Evolutionary conservation across 192 early-diverging fungal species (phyloP), one percentile per base, ranked within the genome.

Genomic region (Gaertneriomyces semiglobifer): DNA sequence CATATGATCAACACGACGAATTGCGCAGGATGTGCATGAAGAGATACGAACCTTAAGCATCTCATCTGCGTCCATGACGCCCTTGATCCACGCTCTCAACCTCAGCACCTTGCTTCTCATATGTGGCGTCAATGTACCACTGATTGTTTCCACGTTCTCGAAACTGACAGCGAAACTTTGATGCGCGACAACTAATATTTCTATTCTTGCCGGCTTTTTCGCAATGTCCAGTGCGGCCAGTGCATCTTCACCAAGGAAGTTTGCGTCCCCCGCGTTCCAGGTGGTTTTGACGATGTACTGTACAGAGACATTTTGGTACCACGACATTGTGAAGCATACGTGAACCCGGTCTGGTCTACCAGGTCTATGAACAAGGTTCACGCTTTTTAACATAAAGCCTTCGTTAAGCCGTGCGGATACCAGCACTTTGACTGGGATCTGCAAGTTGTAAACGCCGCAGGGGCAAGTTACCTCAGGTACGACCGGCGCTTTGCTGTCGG

Each of bases 401-500:
- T 84, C 79, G 19, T 70, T 53, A 16, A 84, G 62, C 14, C 83
- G 52, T 1, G 73, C 63, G 18, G 53, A 16, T 19, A 82, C 60
- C 19, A 84, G 38, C 19, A 50, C 42, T 33, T 76, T 62, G 18
- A 84, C 52, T 14, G 11, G 11, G 7, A 66, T 46, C 7, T 53
- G 43, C 7, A 79, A 52, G 7, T 63, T 67, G 60, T 81, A 79
- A 43, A 78, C 73, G 14, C 69, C 51, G 55, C 74, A 76, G 33
- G 70, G 68, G 61, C 76, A 84, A 3, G 82, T 55, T 25, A 84
- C 77, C 53, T 84, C 72, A 6, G 67, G 70, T n/a, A 82, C 66
- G 33, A 72, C 12, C 2, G 83, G 80, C 6, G 78, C 71, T 51
- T 66, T 58, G 60, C 70, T 70, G 43, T 62, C 55, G 11, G 75